Percentiles rank a stretch among this genome's conserved stretches.
Conservation (phyloP, 2,329 filamentous ascomycete genomes). For the Hypoxylon sp. region DNA sequence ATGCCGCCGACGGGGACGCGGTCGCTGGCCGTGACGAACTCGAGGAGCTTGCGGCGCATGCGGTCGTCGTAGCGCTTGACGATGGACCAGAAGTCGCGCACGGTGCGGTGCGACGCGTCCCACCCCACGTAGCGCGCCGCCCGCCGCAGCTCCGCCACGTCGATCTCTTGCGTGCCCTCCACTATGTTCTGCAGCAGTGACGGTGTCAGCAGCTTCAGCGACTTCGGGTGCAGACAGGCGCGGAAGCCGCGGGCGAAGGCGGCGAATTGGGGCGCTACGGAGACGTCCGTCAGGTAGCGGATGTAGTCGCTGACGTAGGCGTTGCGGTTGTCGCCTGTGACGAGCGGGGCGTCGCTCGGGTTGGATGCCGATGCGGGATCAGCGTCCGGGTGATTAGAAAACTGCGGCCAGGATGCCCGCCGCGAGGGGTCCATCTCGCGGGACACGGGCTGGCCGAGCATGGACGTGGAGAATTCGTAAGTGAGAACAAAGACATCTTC, state of each 20-base stretch:
- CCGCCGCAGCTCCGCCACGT: slow-evolving; percentile 79
- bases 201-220: slow-evolving; percentile 80
- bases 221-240: slow-evolving; percentile 78
- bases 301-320: slow-evolving; percentile 89
- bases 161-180: slow-evolving; percentile 86
- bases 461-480: slow-evolving; percentile 83
- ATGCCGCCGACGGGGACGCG: slow-evolving; percentile 90
- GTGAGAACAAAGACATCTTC: slow-evolving; percentile 86
- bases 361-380: slow-evolving; percentile 56
- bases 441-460: slow-evolving; percentile 70
- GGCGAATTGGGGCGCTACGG: slow-evolving; percentile 80
- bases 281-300: slow-evolving; percentile 83
- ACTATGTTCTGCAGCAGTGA: slow-evolving; percentile 81
- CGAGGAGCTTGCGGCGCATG: slow-evolving; percentile 82
- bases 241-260: slow-evolving; percentile 88
- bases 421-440: slow-evolving; percentile 66
- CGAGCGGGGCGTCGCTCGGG: slow-evolving; percentile 74
- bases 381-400: slow-evolving; percentile 52
- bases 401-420: slow-evolving; percentile 69
- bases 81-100: slow-evolving; percentile 88
- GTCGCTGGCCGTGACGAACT: slow-evolving; percentile 96
- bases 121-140: slow-evolving; percentile 87
- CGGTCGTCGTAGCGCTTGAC: slow-evolving; percentile 76
- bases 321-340: slow-evolving; percentile 84
- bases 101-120: slow-evolving; percentile 75